These are phyloP conservation scores for Rhynchospora pubera DNA, from an alignment of 176 grass and related monocot species.

Conservation along the genomic window DNA sequence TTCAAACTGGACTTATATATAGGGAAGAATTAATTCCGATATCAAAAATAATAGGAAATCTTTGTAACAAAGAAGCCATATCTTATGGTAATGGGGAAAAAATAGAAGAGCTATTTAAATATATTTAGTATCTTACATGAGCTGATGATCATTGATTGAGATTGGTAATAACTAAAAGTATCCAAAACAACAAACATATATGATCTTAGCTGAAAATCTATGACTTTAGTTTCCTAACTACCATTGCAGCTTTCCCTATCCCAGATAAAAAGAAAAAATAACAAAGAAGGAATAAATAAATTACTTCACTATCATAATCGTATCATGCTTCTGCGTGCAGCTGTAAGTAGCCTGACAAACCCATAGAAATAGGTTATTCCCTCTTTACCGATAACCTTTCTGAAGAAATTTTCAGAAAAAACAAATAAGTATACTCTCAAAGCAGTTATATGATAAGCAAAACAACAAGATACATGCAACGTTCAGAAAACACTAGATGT, in stretches of 20 bases:
- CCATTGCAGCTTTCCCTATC: not conserved
- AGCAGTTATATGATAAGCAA: not conserved
- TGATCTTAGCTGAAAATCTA: not conserved
- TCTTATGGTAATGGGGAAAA: too few species aligned
- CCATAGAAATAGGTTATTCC: conserved; percentile 22
- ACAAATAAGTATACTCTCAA: not conserved
- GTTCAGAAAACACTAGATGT: not conserved
- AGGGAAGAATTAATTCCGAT: too few species aligned
- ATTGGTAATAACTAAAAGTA: too few species aligned
- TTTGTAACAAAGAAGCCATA: too few species aligned
- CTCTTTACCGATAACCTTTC: conserved; percentile 67
- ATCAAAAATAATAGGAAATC: too few species aligned
- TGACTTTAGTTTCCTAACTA: not conserved
- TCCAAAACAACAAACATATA: too few species aligned
- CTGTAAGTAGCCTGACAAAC: not conserved
- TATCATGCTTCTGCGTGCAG: not conserved
- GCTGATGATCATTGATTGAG: too few species aligned
- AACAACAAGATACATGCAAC: not conserved
- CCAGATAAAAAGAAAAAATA: not conserved
- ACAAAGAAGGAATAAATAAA: not conserved
- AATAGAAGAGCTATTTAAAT: too few species aligned
- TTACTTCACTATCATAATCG: not conserved
- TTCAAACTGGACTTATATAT: too few species aligned
- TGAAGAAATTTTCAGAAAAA: conserved; percentile 16
- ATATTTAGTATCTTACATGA: too few species aligned